Base-by-base conservation (phyloP, 2,329 filamentous ascomycete species). In the Parastagonospora nodorum region DNA sequence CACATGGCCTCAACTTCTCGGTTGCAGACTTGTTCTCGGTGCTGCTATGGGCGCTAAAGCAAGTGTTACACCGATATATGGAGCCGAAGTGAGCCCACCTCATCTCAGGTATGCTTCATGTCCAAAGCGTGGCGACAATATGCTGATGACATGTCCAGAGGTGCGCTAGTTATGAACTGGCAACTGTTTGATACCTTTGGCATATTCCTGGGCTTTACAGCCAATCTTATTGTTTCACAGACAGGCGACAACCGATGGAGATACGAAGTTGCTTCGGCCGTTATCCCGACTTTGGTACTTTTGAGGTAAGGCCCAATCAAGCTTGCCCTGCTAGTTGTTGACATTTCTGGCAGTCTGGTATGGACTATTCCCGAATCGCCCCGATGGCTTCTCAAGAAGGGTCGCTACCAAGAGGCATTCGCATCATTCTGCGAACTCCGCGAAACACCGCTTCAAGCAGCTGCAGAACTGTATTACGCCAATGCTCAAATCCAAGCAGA, bases 311-410 rank as follows among this genome's bases (percentile, higher is more conserved):
- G 11, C 14, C 8, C 16, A 5, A 24, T 24, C 19, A 24, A 24
- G 5, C 19, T 24, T 24, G 5, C 19, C 5, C 3, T 24, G 19
- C 19, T 24, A 24, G 19, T 42, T 8, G 31, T 28, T 16, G 37
- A 40, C 29, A 37, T 33, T 5, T 11, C 4, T 10, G 27, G 7
- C 28, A 45, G 35, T 9, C 35, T 38, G 10, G 24, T 45, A 19
- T 45, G 43, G 41, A 43, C 41, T 5, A 43, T 43, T 8, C 43
- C 43, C 6, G 43, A 45, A 24, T 45, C 43, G 12, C 43, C 43
- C 12, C 33, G 43, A 30, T 42, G 39, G 39, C 28, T 30, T 15
- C 27, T 42, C 28, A 45, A 45, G 35, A 45, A 45, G 30, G 28
- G 35, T 12, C 43, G 35, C 11, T 45, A 45, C 33, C 43, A 38